Base-by-base conservation (phyloP, 208 protist genomes). In the Lotmaria passim region DNA sequence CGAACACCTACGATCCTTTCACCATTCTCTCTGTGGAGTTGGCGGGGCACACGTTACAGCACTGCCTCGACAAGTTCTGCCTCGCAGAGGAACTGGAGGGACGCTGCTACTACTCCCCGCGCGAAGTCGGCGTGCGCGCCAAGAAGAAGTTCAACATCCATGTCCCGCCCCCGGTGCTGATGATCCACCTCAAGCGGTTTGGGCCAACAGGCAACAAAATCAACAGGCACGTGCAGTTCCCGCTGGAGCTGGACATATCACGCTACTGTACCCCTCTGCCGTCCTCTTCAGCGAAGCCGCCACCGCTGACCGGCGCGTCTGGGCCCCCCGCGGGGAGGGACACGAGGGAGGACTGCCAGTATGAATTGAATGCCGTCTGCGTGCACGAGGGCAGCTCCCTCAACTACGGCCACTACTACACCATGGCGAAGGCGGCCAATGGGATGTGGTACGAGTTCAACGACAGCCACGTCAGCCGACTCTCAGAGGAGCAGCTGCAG, bases 161-260 rank as follows among this genome's bases (percentile, higher is more conserved):
- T 73, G 69, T 87, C 26, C 77, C 87, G 15, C 94, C 94, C 12
- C 69, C 83, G 8, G 88, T 97, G 50, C 76, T 97, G 46, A 83
- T 93, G 26, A 85, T 97, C 43, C 91, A 97, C 46, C 63, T 96
- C 28, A 97, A 97, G 80, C 91, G 94, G 11, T 97, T 97, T 68
- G 78, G 75, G 5, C 76, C 55, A 10, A 86, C 79, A 19, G 80
- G 86, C 14, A 81, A 66, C 39, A 95, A 95, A 68, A 76, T 92
- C 15, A 76, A 69, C 65, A 90, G 86, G 67, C 73, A 81, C 63
- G 65, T 96, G 7, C 64, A 77, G 36, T 91, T 93, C 58, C 92
- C 89, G 19, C 78, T 76, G 46, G 30, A 73, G 36, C 71, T 95
- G 8, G 77, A 96, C 58, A 39, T 96, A 3, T 57, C 72, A 4